A percentile compares a stretch with the other conserved stretches of the same genome.
These are phyloP conservation scores for Cryptococcus wingfieldii DNA, from an alignment of 1,284 basidiomycete species.

Conservation along the genomic window DNA sequence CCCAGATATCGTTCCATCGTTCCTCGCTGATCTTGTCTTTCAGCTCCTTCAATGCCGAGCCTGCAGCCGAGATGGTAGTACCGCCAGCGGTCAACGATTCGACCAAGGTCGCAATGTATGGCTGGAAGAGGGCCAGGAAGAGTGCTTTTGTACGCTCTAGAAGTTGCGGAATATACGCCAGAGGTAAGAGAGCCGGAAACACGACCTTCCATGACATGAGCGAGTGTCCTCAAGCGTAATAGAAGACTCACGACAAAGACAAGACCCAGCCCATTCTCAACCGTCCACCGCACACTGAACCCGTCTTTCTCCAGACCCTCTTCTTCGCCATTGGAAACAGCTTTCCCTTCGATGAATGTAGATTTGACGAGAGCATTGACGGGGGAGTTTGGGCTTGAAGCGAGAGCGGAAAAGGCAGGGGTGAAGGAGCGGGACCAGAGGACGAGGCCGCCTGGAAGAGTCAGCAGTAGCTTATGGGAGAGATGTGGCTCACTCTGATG, in stretches of 20 bases:
- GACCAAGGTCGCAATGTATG: constrained; percentile 73
- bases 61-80: constrained; percentile 41
- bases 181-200: constrained; percentile 92
- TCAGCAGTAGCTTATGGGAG: neutral
- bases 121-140: constrained; percentile 79
- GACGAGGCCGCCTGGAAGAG: constrained; percentile 69
- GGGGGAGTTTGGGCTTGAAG: constrained; percentile 73
- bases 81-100: constrained; percentile 58
- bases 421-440: constrained; percentile 91
- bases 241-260: constrained; percentile 76
- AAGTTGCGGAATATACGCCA: constrained; percentile 89
- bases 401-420: constrained; percentile 68
- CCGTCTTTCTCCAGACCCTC: constrained; percentile 85
- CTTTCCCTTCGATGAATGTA: constrained; percentile 73
- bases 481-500: constrained; percentile 63
- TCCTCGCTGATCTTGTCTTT: constrained; percentile 34
- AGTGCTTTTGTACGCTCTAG: constrained; percentile 71
- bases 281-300: constrained; percentile 85
- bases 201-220: constrained; percentile 48
- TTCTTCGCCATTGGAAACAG: constrained; percentile 49
- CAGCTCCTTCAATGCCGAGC: constrained; percentile 25
- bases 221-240: neutral
- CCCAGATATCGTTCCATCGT: constrained; percentile 44
- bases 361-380: constrained; percentile 86
- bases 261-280: constrained; percentile 86